Percentiles rank a stretch among this genome's conserved stretches.
Conservation (phyloP, 164 flowering plant species). For the Berberis vulgaris region DNA sequence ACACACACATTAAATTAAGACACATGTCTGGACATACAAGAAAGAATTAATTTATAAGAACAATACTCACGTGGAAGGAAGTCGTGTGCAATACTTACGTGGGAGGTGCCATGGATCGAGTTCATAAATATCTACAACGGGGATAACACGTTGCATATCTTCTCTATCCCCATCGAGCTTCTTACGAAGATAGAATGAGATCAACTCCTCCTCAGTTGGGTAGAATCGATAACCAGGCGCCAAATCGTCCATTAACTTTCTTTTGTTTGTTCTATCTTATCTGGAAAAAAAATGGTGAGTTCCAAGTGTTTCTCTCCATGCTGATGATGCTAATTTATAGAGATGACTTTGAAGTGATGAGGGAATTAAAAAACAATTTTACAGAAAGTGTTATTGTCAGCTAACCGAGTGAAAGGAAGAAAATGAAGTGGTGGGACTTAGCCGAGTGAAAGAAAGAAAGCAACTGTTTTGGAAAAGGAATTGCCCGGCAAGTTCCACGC, state of each 20-base stretch:
- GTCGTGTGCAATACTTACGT: conserved; percentile 16
- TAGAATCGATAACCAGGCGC: conserved; percentile 49
- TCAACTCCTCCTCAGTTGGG: conserved; percentile 60
- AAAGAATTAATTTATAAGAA: neutral
- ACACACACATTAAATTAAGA: too few relatives aligned
- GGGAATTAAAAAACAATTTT: too few relatives aligned
- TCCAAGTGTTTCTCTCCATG: neutral
- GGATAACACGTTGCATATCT: conserved; percentile 28
- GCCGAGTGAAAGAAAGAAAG: neutral
- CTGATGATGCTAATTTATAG: neutral
- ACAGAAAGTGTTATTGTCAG: too few relatives aligned
- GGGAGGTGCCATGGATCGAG: conserved; percentile 51
- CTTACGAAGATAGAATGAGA: conserved; percentile 37
- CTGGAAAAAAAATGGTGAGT: too few relatives aligned
- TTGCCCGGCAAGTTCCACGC: too few relatives aligned
- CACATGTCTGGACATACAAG: neutral
- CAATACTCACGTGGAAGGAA: neutral
- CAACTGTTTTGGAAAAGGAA: too few relatives aligned
- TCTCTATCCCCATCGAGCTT: conserved; percentile 29
- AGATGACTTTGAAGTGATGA: neutral
- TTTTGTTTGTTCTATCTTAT: neutral
- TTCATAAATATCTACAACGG: conserved; percentile 33
- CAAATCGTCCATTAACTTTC: neutral
- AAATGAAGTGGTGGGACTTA: neutral
- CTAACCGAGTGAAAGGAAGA: neutral